Evolutionary conservation across 257 asterid species (phyloP).

Genomic region (Cinchona pubescens): DNA sequence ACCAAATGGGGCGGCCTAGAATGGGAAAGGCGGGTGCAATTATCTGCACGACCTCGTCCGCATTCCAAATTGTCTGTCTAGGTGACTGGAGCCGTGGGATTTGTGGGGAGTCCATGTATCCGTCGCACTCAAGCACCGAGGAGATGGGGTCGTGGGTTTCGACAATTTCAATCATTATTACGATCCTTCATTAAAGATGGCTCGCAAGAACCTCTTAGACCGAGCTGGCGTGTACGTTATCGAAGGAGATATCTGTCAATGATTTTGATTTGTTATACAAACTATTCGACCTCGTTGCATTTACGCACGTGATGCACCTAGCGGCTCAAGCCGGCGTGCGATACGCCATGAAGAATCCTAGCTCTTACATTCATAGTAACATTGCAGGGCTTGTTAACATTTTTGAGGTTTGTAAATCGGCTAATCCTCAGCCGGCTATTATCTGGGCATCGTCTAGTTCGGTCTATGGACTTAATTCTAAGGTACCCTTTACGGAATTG

Average conservation of each 20-base stretch:
- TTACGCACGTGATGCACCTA: slow-evolving; percentile 77
- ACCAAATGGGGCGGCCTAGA: no score
- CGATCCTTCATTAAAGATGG: no score
- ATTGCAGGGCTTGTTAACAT: slow-evolving; percentile 63
- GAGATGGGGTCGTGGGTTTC: no score
- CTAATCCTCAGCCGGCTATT: slow-evolving; percentile 61
- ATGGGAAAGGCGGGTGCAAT: no score
- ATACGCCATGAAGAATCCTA: slow-evolving; percentile 74
- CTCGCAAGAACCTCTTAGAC: slow-evolving; percentile 54
- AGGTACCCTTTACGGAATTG: slow-evolving; percentile 72
- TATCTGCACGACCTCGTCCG: no score
- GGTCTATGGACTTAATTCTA: slow-evolving; percentile 76
- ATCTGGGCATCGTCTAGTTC: slow-evolving; percentile 90
- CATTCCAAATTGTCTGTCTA: no score
- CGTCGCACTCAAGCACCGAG: no score
- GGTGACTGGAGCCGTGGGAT: no score
- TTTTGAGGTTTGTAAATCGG: slow-evolving; percentile 61
- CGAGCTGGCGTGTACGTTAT: slow-evolving; percentile 51
- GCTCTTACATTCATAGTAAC: slow-evolving; percentile 64
- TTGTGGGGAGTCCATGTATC: no score
- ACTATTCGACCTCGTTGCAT: slow-evolving; percentile 48
- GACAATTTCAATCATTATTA: no score
- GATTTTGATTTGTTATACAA: slow-evolving; percentile 48
- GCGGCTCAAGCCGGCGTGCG: slow-evolving; percentile 92
- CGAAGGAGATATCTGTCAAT: slow-evolving; percentile 61